Evolutionary conservation across 2,329 filamentous ascomycete species (phyloP).

Genomic region (Neofusicoccum sp.): DNA sequence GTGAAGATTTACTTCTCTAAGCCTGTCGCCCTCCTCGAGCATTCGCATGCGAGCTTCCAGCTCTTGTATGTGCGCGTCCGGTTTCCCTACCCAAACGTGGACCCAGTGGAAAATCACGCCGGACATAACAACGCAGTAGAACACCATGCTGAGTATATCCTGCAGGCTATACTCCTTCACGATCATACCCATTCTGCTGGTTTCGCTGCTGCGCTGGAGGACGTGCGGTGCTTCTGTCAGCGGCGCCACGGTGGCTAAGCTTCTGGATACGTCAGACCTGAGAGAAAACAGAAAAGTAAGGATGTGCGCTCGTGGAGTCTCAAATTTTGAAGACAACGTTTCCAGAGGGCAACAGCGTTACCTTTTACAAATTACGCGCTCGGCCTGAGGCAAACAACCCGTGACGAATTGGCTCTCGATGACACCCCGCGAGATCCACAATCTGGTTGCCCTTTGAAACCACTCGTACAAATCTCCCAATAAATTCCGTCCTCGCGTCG

Average conservation of each 20-base stretch:
- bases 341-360: neutral
- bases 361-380: neutral
- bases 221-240: neutral
- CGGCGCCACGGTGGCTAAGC: neutral
- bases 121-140: slow-evolving; percentile 11
- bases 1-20: slow-evolving; percentile 13
- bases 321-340: neutral
- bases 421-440: slow-evolving; percentile 1
- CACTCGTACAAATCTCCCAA: slow-evolving; percentile 13
- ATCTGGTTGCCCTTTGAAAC: slow-evolving; percentile 17
- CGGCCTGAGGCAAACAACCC: neutral
- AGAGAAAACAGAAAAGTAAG: neutral
- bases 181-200: neutral
- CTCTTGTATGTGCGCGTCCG: slow-evolving; percentile 1
- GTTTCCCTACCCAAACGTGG: slow-evolving; percentile 17
- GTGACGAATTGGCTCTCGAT: slow-evolving; percentile 3
- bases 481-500: slow-evolving; percentile 13
- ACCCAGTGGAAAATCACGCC: slow-evolving; percentile 16
- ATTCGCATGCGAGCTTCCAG: slow-evolving; percentile 6
- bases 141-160: slow-evolving; percentile 15
- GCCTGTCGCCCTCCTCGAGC: slow-evolving; percentile 8
- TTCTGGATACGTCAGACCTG: neutral
- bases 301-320: neutral
- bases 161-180: slow-evolving; percentile 9
- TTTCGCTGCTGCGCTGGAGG: neutral